These are phyloP conservation scores for Tephrocybe sp. DNA, from an alignment of 768 basidiomycete species.

Conservation along the genomic window DNA sequence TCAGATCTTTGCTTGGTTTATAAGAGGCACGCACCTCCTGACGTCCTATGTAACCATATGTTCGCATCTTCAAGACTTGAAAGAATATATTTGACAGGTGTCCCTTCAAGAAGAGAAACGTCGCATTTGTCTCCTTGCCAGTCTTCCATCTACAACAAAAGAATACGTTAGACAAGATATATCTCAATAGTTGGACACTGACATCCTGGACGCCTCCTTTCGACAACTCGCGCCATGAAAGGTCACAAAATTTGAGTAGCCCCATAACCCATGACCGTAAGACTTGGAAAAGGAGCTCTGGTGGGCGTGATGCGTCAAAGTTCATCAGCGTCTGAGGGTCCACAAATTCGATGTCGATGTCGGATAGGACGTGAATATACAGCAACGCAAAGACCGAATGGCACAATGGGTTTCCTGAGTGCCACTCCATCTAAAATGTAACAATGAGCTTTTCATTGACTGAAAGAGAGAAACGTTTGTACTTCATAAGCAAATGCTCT, in stretches of 20 bases:
- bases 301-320: conserved; percentile 47
- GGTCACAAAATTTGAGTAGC: conserved; percentile 76
- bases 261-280: conserved; percentile 66
- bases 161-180: conserved; percentile 12
- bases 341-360: conserved; percentile 56
- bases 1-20: background rate
- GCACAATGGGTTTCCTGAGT: conserved; percentile 77
- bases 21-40: conserved; percentile 32
- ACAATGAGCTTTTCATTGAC: background rate
- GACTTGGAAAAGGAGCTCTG: conserved; percentile 64
- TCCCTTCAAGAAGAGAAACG: conserved; percentile 65
- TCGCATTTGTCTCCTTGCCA: conserved; percentile 91
- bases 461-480: conserved; percentile 18
- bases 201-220: conserved; percentile 78
- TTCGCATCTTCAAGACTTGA: conserved; percentile 57
- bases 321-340: conserved; percentile 19
- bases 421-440: conserved; percentile 75
- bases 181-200: conserved; percentile 28
- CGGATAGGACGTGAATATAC: conserved; percentile 62
- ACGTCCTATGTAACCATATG: conserved; percentile 51
- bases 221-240: conserved; percentile 80
- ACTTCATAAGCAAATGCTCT: conserved; percentile 78
- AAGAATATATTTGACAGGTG: conserved; percentile 52
- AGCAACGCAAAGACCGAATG: conserved; percentile 83
- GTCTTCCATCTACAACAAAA: conserved; percentile 63